Base-by-base conservation (phyloP, 106 monocot species). In the Ottelia alismoides region DNA sequence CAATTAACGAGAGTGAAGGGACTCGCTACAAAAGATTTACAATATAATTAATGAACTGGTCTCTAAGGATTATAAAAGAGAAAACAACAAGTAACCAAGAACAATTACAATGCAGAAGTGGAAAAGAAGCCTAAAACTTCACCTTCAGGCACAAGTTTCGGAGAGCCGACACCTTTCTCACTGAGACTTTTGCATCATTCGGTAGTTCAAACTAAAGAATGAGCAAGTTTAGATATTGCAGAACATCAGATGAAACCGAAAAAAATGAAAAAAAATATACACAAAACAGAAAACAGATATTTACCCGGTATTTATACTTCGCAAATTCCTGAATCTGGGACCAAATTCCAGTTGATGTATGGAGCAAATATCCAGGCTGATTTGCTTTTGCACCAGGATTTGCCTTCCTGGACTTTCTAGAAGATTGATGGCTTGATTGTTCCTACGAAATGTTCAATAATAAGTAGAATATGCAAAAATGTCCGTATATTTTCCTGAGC, bases 81-180 rank as follows among this genome's bases (percentile, higher is more conserved):
- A n/a, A n/a, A n/a, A n/a, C n/a, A n/a, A n/a, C n/a, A n/a, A n/a
- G n/a, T n/a, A n/a, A n/a, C n/a, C n/a, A n/a, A n/a, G n/a, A n/a
- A n/a, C n/a, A n/a, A n/a, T n/a, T n/a, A n/a, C n/a, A n/a, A n/a
- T n/a, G n/a, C n/a, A n/a, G n/a, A n/a, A n/a, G n/a, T n/a, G n/a
- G n/a, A n/a, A n/a, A n/a, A 59, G 6, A 7, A 7, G 16, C 16
- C 40, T 20, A 32, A 55, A 27, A 20, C 5, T 53, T 61, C 12
- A 98, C 98, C 98, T 98, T 98, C 61, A 72, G 64, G 68, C 98
- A 98, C 50, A 98, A 60, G 81, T 98, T 90, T 49, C 98, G 71
- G 20, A 90, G 31, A 46, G 86, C 90, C 21, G 74, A 62, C 45
- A 90, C 29, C 53, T 77, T 98, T 51, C 69, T 89, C 11, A 90